Evolutionary conservation across 2,329 filamentous ascomycete genomes (phyloP), one percentile per base, ranked within the genome.

Genomic region (Aspergillus sp.): DNA sequence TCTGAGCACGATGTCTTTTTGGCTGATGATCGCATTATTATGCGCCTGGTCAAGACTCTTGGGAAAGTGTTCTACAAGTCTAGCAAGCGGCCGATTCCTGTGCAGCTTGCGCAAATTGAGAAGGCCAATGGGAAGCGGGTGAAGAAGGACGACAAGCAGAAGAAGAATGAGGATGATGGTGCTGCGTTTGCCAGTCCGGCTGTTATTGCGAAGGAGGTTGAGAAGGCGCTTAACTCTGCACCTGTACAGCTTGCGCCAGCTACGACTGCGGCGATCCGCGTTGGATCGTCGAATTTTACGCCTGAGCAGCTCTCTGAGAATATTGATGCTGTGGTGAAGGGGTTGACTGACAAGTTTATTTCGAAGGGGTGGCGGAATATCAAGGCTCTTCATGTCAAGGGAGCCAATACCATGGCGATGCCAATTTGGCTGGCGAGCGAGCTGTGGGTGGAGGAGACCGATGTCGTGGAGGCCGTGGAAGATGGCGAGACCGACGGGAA

Each of bases 11-110:
- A 98, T 73, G 80, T 98, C 56, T 98, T 99, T 79, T 83, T 99
- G 57, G 93, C 90, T 52, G 95, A 99, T 73, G 90, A 96, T 70
- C 84, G 95, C 49, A 90, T 99, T 55, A 79, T 87, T 61, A 84
- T 83, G 58, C 80, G 83, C 59, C 82, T 98, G 59, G 91, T 93
- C 56, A 84, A 85, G 63, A 80, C 87, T 3, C 86, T 99, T 12
- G 95, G 93, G 67, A 98, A 96, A 80, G 89, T 89, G 2, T 98
- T 99, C 75, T 98, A 95, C 84, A 89, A 92, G 79, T 90, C 88
- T 15, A 78, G 79, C 62, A 98, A 98, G 83, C 84, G 93, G 40
- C 95, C 95, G 9, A 86, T 99, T 58, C 93, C 95, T 24, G 84
- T 98, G 39, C 81, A 83, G 44, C 82, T 98, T 61, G 83, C 86